Percentiles rank a stretch among this genome's conserved stretches.
Conservation (phyloP, 2,329 filamentous ascomycete genomes). For the Lasiodiplodia theobromae region DNA sequence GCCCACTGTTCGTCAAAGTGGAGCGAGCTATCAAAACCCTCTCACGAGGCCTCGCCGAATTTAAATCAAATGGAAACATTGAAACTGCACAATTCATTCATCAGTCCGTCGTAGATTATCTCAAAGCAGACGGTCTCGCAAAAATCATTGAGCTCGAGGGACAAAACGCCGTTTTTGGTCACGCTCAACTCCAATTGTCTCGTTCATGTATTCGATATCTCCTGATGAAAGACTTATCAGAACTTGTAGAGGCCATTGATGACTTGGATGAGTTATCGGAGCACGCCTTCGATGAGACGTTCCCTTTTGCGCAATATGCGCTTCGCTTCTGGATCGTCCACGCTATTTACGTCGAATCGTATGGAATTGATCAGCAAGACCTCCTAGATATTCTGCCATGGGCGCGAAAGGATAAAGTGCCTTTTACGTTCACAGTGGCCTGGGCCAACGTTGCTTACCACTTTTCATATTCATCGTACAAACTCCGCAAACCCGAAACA, state of each 20-base stretch:
- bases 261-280: accelerated
- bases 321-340: neutral
- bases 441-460: neutral
- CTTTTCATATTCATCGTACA: no score
- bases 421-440: neutral
- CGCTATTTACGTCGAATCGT: neutral
- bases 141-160: neutral
- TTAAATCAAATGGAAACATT: neutral
- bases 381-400: neutral
- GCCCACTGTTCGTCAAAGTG: neutral
- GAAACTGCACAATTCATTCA: neutral
- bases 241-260: neutral
- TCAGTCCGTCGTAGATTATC: neutral
- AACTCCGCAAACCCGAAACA: no score
- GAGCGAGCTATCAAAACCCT: neutral
- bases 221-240: neutral
- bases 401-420: neutral
- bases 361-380: neutral
- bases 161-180: neutral
- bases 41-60: neutral
- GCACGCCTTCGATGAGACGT: neutral
- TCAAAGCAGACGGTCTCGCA: neutral
- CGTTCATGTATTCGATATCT: conserved; percentile 4
- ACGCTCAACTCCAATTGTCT: neutral
- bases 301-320: neutral